Evolutionary conservation across 2,329 filamentous ascomycete genomes (phyloP).

Genomic region (Epichloe coenophiala): DNA sequence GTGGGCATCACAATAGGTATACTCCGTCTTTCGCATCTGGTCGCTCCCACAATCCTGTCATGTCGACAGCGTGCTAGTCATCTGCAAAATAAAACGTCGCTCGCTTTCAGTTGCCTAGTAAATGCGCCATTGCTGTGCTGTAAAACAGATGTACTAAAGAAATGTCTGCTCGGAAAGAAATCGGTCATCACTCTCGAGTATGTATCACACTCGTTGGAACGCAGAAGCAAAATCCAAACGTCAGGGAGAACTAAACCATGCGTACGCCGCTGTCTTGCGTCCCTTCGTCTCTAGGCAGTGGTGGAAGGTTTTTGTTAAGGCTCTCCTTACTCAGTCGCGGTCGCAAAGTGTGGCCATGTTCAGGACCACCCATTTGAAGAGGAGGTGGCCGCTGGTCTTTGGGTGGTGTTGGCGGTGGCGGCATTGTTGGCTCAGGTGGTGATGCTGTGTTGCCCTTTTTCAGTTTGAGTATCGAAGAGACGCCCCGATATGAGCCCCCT

Average conservation of each 20-base stretch:
- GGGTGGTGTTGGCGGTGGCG: constrained; percentile 23
- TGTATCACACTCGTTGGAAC: constrained; percentile 3
- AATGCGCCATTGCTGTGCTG: constrained; percentile 2
- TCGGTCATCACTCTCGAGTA: background rate
- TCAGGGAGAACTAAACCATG: constrained; percentile 19
- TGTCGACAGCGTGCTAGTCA: background rate
- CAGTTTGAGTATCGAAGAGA: constrained; percentile 22
- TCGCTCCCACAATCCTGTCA: background rate
- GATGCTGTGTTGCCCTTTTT: constrained; percentile 17
- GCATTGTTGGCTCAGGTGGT: constrained; percentile 29
- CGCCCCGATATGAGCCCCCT: constrained; percentile 14
- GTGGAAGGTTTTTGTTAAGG: constrained; percentile 46
- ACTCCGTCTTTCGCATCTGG: background rate
- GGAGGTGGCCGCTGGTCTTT: constrained; percentile 10
- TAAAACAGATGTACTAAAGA: constrained; percentile 3
- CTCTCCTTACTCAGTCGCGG: constrained; percentile 38
- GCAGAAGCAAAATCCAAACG: constrained; percentile 9
- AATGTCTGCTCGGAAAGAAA: background rate
- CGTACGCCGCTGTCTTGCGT: constrained; percentile 15
- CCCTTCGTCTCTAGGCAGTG: constrained; percentile 30
- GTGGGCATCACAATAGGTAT: background rate
- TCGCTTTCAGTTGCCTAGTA: constrained; percentile 1
- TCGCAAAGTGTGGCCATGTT: constrained; percentile 31
- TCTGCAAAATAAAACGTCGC: constrained; percentile 6
- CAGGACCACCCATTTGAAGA: constrained; percentile 26